Percentiles rank a stretch among this genome's conserved stretches.
phyloP scores from a whole-genome alignment of 768 basidiomycete species.

The Phanerochaete sordida region DNA sequence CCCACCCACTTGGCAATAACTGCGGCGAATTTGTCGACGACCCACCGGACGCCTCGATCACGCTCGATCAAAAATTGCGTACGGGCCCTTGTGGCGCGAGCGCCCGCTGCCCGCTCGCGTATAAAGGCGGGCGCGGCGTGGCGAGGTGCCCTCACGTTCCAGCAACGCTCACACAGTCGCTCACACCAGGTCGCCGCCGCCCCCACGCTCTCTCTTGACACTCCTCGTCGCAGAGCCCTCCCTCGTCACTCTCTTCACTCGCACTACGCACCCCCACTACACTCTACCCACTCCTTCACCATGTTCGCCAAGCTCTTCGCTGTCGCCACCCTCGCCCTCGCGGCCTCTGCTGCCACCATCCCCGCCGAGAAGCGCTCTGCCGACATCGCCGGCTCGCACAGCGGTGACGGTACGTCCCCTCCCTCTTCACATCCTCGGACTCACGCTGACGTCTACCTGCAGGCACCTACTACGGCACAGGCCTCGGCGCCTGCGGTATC shows the following conservation, averaged over 20 bases:
- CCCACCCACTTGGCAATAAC: not conserved
- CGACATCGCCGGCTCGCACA: constrained; percentile 18
- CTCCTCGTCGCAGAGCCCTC: not conserved
- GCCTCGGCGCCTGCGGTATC: constrained; percentile 60
- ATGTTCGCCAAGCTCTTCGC: constrained; percentile 36
- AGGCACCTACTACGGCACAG: constrained; percentile 66
- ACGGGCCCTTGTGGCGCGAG: not conserved
- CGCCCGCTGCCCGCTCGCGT: not conserved
- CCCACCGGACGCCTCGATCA: not conserved
- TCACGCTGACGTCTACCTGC: constrained; percentile 25
- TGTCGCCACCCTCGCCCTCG: constrained; percentile 39
- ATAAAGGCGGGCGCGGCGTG: not conserved
- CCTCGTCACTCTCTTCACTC: not conserved
- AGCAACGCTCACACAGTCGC: not conserved
- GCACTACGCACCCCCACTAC: not conserved
- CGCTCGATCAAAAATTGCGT: not conserved
- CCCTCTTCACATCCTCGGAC: not conserved
- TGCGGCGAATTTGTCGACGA: not conserved
- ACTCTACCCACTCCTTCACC: not conserved
- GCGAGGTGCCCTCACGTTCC: not conserved
- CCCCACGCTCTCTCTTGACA: not conserved
- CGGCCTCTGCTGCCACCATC: constrained; percentile 29
- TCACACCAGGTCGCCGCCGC: not conserved
- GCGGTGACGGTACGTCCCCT: constrained; percentile 20
- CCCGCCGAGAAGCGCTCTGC: constrained; percentile 36